Base-by-base conservation (phyloP, 1,284 basidiomycete genomes). In the Crepidotus sp. region DNA sequence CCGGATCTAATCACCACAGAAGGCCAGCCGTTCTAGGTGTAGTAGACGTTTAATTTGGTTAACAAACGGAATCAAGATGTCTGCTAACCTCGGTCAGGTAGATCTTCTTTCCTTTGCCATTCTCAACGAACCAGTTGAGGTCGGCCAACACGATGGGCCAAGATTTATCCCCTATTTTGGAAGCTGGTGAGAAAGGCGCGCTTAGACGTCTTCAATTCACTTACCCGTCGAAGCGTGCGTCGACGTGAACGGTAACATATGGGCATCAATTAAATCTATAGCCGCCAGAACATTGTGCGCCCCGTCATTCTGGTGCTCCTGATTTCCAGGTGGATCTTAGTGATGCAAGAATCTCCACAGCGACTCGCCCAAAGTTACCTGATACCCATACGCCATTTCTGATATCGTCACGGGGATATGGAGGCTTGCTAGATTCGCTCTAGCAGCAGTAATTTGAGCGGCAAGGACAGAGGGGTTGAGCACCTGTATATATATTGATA, bases 11-110 rank as follows among this genome's bases (percentile, higher is more conserved):
- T 42, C 40, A 51, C 50, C 45, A 63, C 63, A 0, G 80, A 82
- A 1, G 82, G 82, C 82, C 81, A 84, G 31, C 81, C 81, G 55
- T 83, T 84, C 81, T 84, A 46, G n/a, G n/a, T n/a, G n/a, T n/a
- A 19, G 13, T n/a, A n/a, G 18, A 32, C 25, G 21, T 33, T 33
- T 11, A 21, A 15, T 32, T 10, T 15, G 7, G 33, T 5, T 21
- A 13, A 38, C 33, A 25, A 21, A 38, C 17, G 5, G 18, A 24
- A 42, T 36, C 27, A 22, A 21, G 17, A 9, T 14, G 3, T 1
- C 7, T 6, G 11, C 45, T 42, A 42, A 76, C 81, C 69, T 83
- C 70, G 52, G 74, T 76, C 36, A 83, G 66, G 55, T 80, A 80
- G 57, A 87, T 80, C 62, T 86, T 86, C 66, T 83, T 84, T 11